Percentiles rank a stretch among this genome's conserved stretches.
Conservation (phyloP, 164 flowering plant genomes). For the Pachysandra terminalis region DNA sequence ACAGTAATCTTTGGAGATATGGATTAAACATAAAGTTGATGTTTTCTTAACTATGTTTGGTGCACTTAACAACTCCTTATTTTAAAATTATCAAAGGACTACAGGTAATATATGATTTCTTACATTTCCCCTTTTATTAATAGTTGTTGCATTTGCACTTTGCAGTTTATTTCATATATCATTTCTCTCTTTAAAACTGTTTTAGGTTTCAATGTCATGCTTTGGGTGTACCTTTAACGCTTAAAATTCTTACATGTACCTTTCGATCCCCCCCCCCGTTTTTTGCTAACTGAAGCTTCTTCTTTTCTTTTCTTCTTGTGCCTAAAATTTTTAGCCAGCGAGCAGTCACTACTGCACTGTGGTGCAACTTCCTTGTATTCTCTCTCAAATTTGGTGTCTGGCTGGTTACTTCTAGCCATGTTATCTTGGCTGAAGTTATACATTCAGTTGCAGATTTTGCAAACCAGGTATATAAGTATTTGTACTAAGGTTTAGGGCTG, state of each 20-base stretch:
- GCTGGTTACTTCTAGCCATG: constrained; percentile 86
- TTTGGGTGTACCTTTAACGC: background rate
- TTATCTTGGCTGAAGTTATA: constrained; percentile 90
- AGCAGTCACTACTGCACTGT: constrained; percentile 91
- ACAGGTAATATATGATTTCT: too few relatives aligned
- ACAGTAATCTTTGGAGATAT: too few relatives aligned
- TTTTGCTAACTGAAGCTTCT: background rate
- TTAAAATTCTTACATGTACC: background rate
- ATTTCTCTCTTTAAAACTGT: background rate
- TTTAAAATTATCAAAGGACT: too few relatives aligned
- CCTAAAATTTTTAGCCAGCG: constrained; percentile 55
- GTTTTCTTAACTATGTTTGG: too few relatives aligned
- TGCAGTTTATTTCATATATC: background rate
- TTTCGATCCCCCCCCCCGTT: background rate
- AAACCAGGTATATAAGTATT: constrained; percentile 61
- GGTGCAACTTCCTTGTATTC: constrained; percentile 96
- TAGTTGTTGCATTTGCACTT: too few relatives aligned
- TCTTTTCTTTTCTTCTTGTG: background rate
- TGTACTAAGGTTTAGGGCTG: background rate
- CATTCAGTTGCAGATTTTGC: constrained; percentile 98
- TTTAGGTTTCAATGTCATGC: background rate
- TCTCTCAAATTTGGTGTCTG: constrained; percentile 97
- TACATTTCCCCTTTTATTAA: too few relatives aligned
- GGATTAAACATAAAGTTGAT: too few relatives aligned
- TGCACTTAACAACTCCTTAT: too few relatives aligned